Evolutionary conservation across 2,329 filamentous ascomycete genomes (phyloP), one percentile per base, ranked within the genome.

Genomic region (Aspergillus sp.): DNA sequence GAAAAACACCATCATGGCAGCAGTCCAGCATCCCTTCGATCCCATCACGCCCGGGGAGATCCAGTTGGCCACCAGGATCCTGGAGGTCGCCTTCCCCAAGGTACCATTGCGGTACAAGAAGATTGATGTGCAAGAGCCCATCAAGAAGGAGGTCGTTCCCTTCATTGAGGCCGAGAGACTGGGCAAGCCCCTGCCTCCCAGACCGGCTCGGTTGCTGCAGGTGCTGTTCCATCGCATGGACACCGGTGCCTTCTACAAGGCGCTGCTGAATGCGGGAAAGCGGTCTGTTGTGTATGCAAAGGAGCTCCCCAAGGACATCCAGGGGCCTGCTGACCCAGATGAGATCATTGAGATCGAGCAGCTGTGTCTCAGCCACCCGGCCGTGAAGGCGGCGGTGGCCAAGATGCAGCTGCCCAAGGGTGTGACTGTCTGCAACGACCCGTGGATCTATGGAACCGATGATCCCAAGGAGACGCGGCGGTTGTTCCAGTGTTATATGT

Each of bases 401-500:
- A 85, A 85, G 60, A 59, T 86, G 54, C 67, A 84, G 52, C 73
- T 86, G 0, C 82, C 83, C 0, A 9, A 33, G 2, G 82, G 81
- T 17, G 76, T 81, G 6, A 76, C 76, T 1, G 74, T 86, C 17
- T 79, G 83, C 55, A 75, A 77, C 47, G 83, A 85, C 56, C 82
- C 82, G 0, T 91, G 87, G 88, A 89, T 89, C 35, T 91, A 90
- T 56, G 82, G 80, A 66, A 71, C 66, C 0, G 72, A 74, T 4
- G 65, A 72, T 43, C 55, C 60, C 14, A 70, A 73, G 4, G 72
- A 74, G 49, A 61, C 60, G 5, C 68, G 72, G 4, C 71, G 72
- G 1, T 45, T 74, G 47, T 68, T 69, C 54, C 72, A 74, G 56
- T 73, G 69, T 53, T 74, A 73, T 52, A 70, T 74, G 68, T 74